Percentiles rank a stretch among this genome's conserved stretches.
Conservation (phyloP, 2,329 filamentous ascomycete genomes). For the Sporothrix inflata region DNA sequence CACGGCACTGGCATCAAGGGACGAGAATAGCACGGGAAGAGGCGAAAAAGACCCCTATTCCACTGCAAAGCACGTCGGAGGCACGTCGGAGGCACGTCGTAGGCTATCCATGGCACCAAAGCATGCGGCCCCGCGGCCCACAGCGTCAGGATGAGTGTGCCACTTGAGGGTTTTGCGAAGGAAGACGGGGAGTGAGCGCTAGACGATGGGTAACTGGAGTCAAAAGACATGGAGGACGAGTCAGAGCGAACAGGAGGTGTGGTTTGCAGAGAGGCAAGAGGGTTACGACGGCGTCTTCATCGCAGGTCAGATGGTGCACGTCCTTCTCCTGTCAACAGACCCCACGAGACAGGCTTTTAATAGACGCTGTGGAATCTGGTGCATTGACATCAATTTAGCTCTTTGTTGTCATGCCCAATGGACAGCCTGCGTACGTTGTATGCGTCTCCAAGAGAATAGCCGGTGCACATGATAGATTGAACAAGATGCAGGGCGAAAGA, state of each 20-base stretch:
- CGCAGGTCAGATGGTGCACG: too few species aligned
- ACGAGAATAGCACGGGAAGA: slow-evolving; percentile 16
- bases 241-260: not conserved
- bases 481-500: not conserved
- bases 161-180: not conserved
- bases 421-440: not conserved
- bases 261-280: not conserved
- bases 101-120: not conserved
- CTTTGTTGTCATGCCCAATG: not conserved
- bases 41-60: not conserved
- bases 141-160: not conserved
- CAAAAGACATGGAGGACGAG: not conserved
- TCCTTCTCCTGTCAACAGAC: not conserved
- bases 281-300: not conserved
- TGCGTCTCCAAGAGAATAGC: not conserved
- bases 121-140: not conserved
- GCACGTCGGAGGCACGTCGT: not conserved
- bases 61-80: not conserved
- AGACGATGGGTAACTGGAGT: not conserved
- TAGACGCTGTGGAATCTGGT: slow-evolving; percentile 1
- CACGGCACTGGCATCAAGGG: not conserved
- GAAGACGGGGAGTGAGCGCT: not conserved
- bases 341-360: not conserved
- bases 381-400: slow-evolving; percentile 1
- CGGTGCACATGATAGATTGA: not conserved